Base-by-base conservation (phyloP, 169 alveolate species). In the Pseudocohnilembus persalinus region DNA sequence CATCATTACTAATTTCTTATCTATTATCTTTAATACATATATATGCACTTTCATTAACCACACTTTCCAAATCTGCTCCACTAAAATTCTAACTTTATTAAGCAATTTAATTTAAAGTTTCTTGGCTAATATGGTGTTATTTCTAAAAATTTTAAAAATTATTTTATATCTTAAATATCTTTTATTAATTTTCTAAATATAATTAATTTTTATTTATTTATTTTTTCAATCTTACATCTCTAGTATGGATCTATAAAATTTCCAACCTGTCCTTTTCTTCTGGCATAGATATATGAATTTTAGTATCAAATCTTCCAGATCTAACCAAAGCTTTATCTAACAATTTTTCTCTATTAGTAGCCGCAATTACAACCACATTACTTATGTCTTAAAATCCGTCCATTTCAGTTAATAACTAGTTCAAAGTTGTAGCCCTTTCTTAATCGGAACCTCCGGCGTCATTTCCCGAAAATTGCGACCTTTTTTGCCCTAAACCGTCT, bases 241-340 rank as follows among this genome's bases (percentile, higher is more conserved):
- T 86, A n/a, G 88, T 79, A 81, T 89, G 94, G 29, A 93, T 92
- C 31, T 87, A 77, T n/a, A 89, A 81, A 35, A 93, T 91, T 28
- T 88, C 91, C n/a, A 82, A 78, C 64, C 93, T 88, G 74, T 91
- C 94, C 32, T 87, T 31, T 73, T 81, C 87, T 34, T 85, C 75
- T 68, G 96, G 96, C 27, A 88, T 79, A 0, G 73, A 33, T 34
- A 93, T 84, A 87, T 98, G 99, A 30, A 98, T 97, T 92, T 98
- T 98, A 63, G 99, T 94, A 90, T 99, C 99, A 49, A 99, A 98
- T 76, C 99, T 82, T 1, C 98, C 98, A 30, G 97, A 97, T 78
- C 98, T 92, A 24, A 96, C 76, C 20, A 96, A 84, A 31, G 98
- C 98, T 81, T 93, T 96, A 89, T 96, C 98, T 29, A 96, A 88